Evolutionary conservation across 768 basidiomycete genomes (phyloP).

Genomic region (Collybia nuda): DNA sequence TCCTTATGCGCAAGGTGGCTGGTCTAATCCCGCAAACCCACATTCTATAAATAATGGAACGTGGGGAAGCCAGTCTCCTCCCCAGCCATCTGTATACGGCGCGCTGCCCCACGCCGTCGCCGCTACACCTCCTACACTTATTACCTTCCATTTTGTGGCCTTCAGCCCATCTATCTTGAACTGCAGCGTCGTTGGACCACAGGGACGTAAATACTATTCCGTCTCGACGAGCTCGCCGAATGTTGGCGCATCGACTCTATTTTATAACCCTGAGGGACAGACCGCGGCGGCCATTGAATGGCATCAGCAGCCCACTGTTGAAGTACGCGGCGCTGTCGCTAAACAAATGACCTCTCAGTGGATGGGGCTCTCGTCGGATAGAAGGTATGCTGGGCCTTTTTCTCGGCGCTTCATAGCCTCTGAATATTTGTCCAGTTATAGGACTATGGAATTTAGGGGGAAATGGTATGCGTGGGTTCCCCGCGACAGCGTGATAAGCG

Average conservation of each 20-base stretch:
- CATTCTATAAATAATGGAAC: slow-evolving; percentile 11
- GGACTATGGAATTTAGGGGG: slow-evolving; percentile 34
- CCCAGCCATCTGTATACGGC: slow-evolving; percentile 13
- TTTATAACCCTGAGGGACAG: slow-evolving; percentile 20
- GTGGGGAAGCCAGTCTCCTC: slow-evolving; percentile 11
- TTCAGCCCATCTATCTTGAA: slow-evolving; percentile 41
- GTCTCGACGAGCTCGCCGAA: slow-evolving; percentile 32
- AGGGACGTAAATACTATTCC: slow-evolving; percentile 38
- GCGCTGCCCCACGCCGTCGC: slow-evolving; percentile 8
- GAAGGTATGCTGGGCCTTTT: slow-evolving; percentile 28
- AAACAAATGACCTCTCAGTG: slow-evolving; percentile 37
- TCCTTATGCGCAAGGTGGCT: slow-evolving; percentile 15
- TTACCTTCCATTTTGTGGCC: slow-evolving; percentile 42
- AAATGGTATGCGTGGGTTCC: slow-evolving; percentile 38
- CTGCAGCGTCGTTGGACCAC: slow-evolving; percentile 41
- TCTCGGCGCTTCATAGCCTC: background rate
- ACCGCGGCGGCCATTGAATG: slow-evolving; percentile 45
- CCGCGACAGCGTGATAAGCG: slow-evolving; percentile 31
- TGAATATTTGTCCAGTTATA: slow-evolving; percentile 19
- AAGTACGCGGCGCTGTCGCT: slow-evolving; percentile 31
- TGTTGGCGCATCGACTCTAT: slow-evolving; percentile 18
- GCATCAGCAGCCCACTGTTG: slow-evolving; percentile 38
- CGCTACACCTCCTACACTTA: slow-evolving; percentile 6
- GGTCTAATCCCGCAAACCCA: slow-evolving; percentile 11
- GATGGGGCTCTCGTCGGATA: slow-evolving; percentile 39